Percentiles rank a stretch among this genome's conserved stretches.
These are phyloP conservation scores for Triticum urartu DNA, from an alignment of 176 grass and related monocot genomes.

Conservation along the genomic window DNA sequence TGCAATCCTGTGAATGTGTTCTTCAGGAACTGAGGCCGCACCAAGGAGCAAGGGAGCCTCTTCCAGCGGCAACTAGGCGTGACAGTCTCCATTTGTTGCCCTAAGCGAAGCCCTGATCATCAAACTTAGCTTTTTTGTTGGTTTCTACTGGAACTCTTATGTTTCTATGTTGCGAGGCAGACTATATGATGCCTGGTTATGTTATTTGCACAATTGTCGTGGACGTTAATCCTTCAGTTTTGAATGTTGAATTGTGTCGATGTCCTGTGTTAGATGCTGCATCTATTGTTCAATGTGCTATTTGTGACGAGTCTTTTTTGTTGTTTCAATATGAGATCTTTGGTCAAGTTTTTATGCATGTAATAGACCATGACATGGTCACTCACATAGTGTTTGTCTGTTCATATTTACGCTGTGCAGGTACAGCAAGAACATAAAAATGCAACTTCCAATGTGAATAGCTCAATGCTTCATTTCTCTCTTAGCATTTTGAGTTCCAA, in stretches of 20 bases:
- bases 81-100: neutral
- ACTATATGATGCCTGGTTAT: slow-evolving; percentile 21
- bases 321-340: neutral
- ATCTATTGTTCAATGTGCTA: neutral
- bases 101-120: neutral
- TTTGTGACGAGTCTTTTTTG: neutral
- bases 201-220: slow-evolving; percentile 21
- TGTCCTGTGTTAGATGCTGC: neutral
- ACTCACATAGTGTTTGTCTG: no score
- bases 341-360: no score
- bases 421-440: no score
- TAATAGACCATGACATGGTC: no score
- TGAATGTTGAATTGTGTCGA: neutral
- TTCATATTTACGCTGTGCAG: no score
- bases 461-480: no score
- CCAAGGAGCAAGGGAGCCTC: slow-evolving; percentile 65
- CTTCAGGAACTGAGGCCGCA: slow-evolving; percentile 56
- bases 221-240: slow-evolving; percentile 41
- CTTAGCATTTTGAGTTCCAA: no score
- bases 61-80: slow-evolving; percentile 39
- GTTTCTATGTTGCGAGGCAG: slow-evolving; percentile 13
- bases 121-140: slow-evolving; percentile 35
- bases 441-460: no score
- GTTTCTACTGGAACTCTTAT: slow-evolving; percentile 7
- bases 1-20: neutral